Evolutionary conservation across 2,329 filamentous ascomycete genomes (phyloP), one percentile per base, ranked within the genome.

Genomic region (Neonectria punicea): DNA sequence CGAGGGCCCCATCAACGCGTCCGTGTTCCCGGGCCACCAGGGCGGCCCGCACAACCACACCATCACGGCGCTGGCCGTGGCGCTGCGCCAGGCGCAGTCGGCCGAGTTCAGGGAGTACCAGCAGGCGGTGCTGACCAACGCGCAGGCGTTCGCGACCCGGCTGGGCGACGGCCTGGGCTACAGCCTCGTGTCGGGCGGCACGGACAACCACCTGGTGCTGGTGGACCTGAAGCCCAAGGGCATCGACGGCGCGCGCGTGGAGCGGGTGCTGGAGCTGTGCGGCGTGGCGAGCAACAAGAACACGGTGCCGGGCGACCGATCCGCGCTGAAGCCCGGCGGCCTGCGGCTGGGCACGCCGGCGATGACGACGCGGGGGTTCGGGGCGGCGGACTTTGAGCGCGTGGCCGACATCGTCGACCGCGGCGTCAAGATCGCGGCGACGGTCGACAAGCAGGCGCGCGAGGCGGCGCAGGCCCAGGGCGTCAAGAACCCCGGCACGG

Each of bases 21-120:
- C 94, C 57, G 95, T 98, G 63, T 98, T 98, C 86, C 95, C 95
- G 16, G 95, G 95, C 58, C 95, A 98, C 82, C 95, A 98, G 81
- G 95, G 95, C 78, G 95, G 95, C 28, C 95, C 95, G 55, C 95
- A 98, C 84, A 98, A 98, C 85, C 95, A 98, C 85, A 98, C 95
- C 72, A 98, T 98, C 80, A 97, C 94, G 25, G 95, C 95, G 25
- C 85, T 98, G 20, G 90, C 94, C 16, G 95, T 98, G 50, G 95
- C 95, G 4, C 87, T 98, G 61, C 94, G 97, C 83, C 95, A 98
- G 81, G 93, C 93, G 5, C 92, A 93, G 78, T 90, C 89, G 10
- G 87, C 90, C 47, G 93, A 97, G 78, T 98, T 98, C 86, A 91
- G 90, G 78, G 86, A 91, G 59, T 98, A 98, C 82, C 95, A 98